Evolutionary conservation across 2,329 filamentous ascomycete species (phyloP), one percentile per base, ranked within the genome.

Genomic region (Colletotrichum lentis): DNA sequence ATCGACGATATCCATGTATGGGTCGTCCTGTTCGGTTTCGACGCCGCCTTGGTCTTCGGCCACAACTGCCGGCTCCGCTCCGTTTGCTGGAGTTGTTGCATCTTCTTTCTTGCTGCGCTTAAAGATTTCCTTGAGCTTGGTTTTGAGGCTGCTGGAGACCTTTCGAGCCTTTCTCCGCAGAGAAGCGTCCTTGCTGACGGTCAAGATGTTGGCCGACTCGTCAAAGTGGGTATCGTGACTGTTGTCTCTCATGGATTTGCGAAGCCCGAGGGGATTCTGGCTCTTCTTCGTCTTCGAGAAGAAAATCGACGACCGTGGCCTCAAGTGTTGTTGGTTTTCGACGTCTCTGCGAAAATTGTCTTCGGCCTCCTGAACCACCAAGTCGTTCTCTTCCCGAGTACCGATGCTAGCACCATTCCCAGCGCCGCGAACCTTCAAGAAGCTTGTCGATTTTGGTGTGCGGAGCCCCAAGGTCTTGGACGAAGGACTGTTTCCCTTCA

Each of bases 81-180:
- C 86, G 69, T 88, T 86, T 27, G 81, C 78, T 3, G 85, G 85
- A 11, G 24, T 12, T 16, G 14, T 87, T 22, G 77, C 77, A 5
- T 78, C 76, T 0, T 80, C 79, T 53, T 66, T 77, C 73, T 77
- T 80, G 8, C 72, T 71, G 20, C 82, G 77, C 31, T 80, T 80
- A 70, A 91, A 88, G 0, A 90, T 79, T 44, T 77, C 84, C 75
- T 84, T 90, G 67, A 93, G 73, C 66, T 83, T 91, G 55, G 82
- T 84, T 73, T 84, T 90, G 46, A 93, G 73, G 0, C 84, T 86
- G 18, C 81, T 84, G 0, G 90, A 92, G 16, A 88, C 86, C 39
- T 87, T 88, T 27, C 90, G 83, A 12, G 86, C 85, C 58, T 84
- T 88, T 37, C 80, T 78, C 53, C 81, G 83, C 35, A 89, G 72